Base-by-base conservation (phyloP, 2,329 filamentous ascomycete species). In the Gnomoniopsis smithogilvyi region DNA sequence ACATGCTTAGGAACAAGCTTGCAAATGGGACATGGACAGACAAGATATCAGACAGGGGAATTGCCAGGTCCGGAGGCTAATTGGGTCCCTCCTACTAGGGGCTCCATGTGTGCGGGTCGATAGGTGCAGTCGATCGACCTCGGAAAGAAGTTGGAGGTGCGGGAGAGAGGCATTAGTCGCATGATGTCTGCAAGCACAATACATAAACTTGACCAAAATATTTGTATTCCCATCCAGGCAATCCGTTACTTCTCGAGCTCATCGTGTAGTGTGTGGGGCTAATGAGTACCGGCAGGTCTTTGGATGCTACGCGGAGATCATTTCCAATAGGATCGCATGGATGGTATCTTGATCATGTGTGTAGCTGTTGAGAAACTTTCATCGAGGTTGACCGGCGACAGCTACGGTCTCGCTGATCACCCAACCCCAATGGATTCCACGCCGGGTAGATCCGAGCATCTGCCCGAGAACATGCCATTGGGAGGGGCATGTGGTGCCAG, bases 381-480 rank as follows among this genome's bases (percentile, higher is more conserved):
- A 19, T 15, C 43, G 19, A 53, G 41, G 34, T 26, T 53, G 47
- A 34, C 21, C 19, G 43, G 45, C n/a, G 46, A 19, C 49, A 43
- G 17, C 43, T 24, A 51, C 15, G 45, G 43, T n/a, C 19, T 30
- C n/a, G 53, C 45, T 38, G 49, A 62, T 60, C 49, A 26, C 33
- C n/a, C n/a, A 36, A 45, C 56, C 49, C 30, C 19, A 33, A 26
- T 50, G 46, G 47, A 45, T 50, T 48, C 49, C n/a, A 52, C 19
- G 41, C n/a, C 60, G 60, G 57, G 57, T 60, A 60, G 60, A 62
- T 62, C 60, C 60, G 60, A 38, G 45, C 21, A 43, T 41, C 51
- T 26, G 24, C 41, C n/a, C 33, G 21, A 19, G 34, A 60, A 50
- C 60, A 62, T 51, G 60, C 53, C 60, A 62, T 41, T 47, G 47